Evolutionary conservation across 208 protist genomes (phyloP).

Genomic region (Trypanosoma vivax): DNA sequence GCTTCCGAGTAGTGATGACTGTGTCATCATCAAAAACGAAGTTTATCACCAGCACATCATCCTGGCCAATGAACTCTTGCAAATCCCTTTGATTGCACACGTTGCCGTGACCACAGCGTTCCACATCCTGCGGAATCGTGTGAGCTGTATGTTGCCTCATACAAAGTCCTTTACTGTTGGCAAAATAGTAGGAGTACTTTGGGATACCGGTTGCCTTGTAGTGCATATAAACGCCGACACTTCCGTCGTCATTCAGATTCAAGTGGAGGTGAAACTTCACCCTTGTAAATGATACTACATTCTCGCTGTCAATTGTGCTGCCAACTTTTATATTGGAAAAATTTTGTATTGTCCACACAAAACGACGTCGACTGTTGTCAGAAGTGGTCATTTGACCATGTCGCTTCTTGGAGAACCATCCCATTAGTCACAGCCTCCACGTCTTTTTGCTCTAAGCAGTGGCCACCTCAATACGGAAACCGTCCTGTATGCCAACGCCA

Average conservation of each 20-base stretch:
- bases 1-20: constrained; percentile 25
- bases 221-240: constrained; percentile 79
- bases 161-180: constrained; percentile 42
- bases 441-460: neutral
- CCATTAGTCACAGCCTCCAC: constrained; percentile 22
- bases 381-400: constrained; percentile 46
- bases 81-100: constrained; percentile 55
- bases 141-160: constrained; percentile 88
- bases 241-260: constrained; percentile 31
- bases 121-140: constrained; percentile 61
- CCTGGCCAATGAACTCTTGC: constrained; percentile 35
- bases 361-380: constrained; percentile 38
- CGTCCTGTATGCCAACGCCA: too few relatives aligned
- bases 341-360: constrained; percentile 63
- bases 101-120: constrained; percentile 87
- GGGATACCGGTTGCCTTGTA: constrained; percentile 81
- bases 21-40: constrained; percentile 78
- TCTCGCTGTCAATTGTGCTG: constrained; percentile 63
- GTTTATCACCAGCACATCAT: constrained; percentile 48
- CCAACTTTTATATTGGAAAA: constrained; percentile 34
- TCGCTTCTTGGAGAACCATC: constrained; percentile 67
- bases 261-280: constrained; percentile 87
- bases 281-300: constrained; percentile 48
- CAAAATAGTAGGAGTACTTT: constrained; percentile 88
- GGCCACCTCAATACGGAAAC: neutral